Conservation (phyloP, 2,329 filamentous ascomycete genomes). For the Cladophialophora exuberans region DNA sequence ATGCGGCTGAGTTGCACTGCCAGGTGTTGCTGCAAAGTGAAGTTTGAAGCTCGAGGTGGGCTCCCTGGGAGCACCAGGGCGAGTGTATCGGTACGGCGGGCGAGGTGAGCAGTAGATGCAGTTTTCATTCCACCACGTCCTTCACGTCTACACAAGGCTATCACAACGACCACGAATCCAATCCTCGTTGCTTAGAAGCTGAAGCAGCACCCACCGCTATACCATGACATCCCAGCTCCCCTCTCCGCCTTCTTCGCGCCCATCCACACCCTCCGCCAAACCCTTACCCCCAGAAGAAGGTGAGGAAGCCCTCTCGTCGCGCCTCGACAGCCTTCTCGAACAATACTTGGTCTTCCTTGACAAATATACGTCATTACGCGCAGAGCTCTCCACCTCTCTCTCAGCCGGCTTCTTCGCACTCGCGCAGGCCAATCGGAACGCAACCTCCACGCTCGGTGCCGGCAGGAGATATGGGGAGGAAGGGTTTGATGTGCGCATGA, state of each 20-base stretch:
- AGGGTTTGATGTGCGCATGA: slow-evolving; percentile 56
- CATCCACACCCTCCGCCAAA: slow-evolving; percentile 4
- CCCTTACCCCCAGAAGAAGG: neutral
- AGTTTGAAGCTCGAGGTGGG: too few species aligned
- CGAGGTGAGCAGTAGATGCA: too few species aligned
- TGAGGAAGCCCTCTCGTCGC: slow-evolving; percentile 7
- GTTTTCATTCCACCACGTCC: too few species aligned
- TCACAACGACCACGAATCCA: too few species aligned
- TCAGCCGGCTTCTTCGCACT: slow-evolving; percentile 50
- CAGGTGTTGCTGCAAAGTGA: too few species aligned
- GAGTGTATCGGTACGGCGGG: too few species aligned
- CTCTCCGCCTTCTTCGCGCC: slow-evolving; percentile 23
- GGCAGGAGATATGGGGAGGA: slow-evolving; percentile 52
- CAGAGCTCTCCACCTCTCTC: slow-evolving; percentile 29
- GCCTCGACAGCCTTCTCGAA: slow-evolving; percentile 30
- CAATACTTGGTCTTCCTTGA: slow-evolving; percentile 32
- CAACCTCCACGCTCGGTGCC: slow-evolving; percentile 41
- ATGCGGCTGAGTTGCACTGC: too few species aligned
- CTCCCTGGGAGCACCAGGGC: too few species aligned
- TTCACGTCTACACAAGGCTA: too few species aligned
- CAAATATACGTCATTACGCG: slow-evolving; percentile 36
- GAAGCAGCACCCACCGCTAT: too few species aligned
- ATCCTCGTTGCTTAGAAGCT: too few species aligned
- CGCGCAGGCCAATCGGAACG: slow-evolving; percentile 53
- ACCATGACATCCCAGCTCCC: slow-evolving; percentile 10